Percentiles rank a stretch among this genome's conserved stretches.
These are phyloP conservation scores for Phtheirospermum japonicum DNA, from an alignment of 257 asterid species.

Conservation along the genomic window DNA sequence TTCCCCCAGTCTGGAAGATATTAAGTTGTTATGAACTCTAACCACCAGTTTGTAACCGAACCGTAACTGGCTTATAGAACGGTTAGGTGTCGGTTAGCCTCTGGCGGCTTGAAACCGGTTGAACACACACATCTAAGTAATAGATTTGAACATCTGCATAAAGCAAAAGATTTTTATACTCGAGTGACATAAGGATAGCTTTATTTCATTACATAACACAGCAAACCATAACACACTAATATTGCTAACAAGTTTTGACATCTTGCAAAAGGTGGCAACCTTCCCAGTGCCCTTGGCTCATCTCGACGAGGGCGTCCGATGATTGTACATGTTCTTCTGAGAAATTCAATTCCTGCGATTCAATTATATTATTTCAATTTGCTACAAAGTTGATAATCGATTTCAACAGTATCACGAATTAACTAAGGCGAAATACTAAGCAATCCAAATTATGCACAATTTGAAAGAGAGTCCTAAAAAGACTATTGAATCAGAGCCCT, in stretches of 20 bases:
- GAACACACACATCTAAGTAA: too few relatives aligned
- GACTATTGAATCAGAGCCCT: background rate
- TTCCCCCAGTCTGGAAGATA: too few relatives aligned
- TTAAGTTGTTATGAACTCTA: background rate
- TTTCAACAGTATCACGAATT: too few relatives aligned
- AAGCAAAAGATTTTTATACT: background rate
- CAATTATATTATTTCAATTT: background rate
- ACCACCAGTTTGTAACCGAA: too few relatives aligned
- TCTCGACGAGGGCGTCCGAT: conserved; percentile 73
- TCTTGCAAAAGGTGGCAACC: conserved; percentile 58
- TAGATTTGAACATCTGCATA: too few relatives aligned
- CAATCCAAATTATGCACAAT: background rate
- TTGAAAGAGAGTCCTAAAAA: background rate
- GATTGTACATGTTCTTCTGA: conserved; percentile 78
- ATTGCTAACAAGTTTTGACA: background rate
- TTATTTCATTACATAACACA: conserved; percentile 15
- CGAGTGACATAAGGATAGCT: background rate
- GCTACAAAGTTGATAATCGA: background rate
- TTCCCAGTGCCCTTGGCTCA: conserved; percentile 98
- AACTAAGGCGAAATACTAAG: background rate
- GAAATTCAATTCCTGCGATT: conserved; percentile 73
- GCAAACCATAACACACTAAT: conserved; percentile 17
- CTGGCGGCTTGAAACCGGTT: too few relatives aligned
- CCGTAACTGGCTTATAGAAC: too few relatives aligned
- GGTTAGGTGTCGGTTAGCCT: too few relatives aligned